Evolutionary conservation across 75 land plant species (phyloP).

Genomic region (Cunninghamia lanceolata): DNA sequence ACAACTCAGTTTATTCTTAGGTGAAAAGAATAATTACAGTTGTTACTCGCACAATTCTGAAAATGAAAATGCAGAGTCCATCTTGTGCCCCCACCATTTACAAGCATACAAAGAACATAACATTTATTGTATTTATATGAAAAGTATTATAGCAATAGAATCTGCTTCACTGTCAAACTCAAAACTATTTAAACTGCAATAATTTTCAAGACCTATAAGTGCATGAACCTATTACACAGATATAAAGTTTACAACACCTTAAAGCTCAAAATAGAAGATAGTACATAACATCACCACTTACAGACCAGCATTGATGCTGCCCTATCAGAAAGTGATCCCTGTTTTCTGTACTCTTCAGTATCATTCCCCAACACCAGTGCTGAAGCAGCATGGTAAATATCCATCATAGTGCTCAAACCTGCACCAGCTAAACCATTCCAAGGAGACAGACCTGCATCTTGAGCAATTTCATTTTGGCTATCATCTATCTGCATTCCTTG

Average conservation of each 20-base stretch:
- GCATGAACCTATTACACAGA: not conserved
- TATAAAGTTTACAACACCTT: not conserved
- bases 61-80: not conserved
- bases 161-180: not conserved
- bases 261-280: conserved; percentile 3
- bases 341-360: conserved; percentile 25
- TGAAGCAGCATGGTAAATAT: conserved; percentile 36
- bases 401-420: conserved; percentile 40
- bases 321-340: conserved; percentile 56
- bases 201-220: not conserved
- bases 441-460: conserved; percentile 12
- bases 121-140: not conserved
- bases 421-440: conserved; percentile 29
- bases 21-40: not conserved
- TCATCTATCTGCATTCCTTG: not conserved
- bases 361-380: conserved; percentile 24
- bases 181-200: not conserved
- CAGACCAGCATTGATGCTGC: conserved; percentile 90
- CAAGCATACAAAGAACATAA: not conserved
- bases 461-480: not conserved
- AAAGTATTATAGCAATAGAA: not conserved
- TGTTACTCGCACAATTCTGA: not conserved
- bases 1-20: not conserved
- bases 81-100: not conserved
- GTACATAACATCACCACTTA: not conserved